These are phyloP conservation scores for Alternaria rosae DNA, from an alignment of 2,329 filamentous ascomycete species.

Conservation along the genomic window DNA sequence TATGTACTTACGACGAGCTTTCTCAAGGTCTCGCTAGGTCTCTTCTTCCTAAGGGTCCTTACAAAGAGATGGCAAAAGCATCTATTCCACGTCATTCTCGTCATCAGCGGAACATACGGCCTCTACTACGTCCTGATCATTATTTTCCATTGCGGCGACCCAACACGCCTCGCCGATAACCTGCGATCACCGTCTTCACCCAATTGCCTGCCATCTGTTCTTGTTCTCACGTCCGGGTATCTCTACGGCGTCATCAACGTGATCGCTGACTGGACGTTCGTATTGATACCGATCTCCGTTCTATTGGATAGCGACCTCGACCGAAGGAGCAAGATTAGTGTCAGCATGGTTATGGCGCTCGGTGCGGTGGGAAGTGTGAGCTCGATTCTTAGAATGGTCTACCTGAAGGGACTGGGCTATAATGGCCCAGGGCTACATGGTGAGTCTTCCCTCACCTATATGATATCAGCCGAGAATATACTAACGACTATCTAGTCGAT, in stretches of 20 bases:
- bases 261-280: conserved; percentile 47
- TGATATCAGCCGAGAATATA: background rate
- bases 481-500: conserved; percentile 27
- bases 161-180: conserved; percentile 32
- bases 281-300: conserved; percentile 43
- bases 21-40: conserved; percentile 53
- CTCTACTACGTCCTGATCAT: conserved; percentile 39
- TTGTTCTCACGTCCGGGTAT: conserved; percentile 39
- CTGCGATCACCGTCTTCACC: conserved; percentile 15
- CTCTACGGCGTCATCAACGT: conserved; percentile 43
- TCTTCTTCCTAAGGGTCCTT: conserved; percentile 47
- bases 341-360: conserved; percentile 54
- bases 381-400: conserved; percentile 44
- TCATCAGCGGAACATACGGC: conserved; percentile 24
- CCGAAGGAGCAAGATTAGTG: conserved; percentile 55
- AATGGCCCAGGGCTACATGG: conserved; percentile 9
- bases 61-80: conserved; percentile 41
- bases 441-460: conserved; percentile 6
- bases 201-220: conserved; percentile 33
- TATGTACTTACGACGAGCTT: conserved; percentile 60
- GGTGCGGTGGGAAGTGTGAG: conserved; percentile 49
- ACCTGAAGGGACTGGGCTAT: conserved; percentile 35
- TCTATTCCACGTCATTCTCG: conserved; percentile 7
- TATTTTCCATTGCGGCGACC: conserved; percentile 43
- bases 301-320: conserved; percentile 54